Conservation (phyloP, 2,329 filamentous ascomycete genomes). For the Emydomyces testavorans region DNA sequence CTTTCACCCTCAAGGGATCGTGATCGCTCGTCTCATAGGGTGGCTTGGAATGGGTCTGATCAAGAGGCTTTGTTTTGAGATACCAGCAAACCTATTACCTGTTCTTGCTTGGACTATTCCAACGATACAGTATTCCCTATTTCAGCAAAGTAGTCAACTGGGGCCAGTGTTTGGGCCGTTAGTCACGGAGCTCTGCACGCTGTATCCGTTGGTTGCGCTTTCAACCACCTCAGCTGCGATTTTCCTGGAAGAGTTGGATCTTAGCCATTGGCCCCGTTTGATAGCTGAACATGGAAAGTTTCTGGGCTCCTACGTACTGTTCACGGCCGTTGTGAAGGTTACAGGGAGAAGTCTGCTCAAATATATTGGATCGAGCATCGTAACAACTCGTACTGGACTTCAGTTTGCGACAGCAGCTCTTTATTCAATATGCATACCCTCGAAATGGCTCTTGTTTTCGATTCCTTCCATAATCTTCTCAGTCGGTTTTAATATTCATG, state of each 20-base stretch:
- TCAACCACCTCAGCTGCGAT: constrained; percentile 53
- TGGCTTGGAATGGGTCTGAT: constrained; percentile 55
- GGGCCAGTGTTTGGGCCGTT: constrained; percentile 63
- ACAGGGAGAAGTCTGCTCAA: constrained; percentile 33
- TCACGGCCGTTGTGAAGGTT: constrained; percentile 40
- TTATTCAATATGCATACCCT: constrained; percentile 58
- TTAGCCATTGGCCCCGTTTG: constrained; percentile 45
- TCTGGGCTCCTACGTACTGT: constrained; percentile 54
- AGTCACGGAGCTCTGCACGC: constrained; percentile 60
- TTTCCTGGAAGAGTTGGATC: constrained; percentile 48
- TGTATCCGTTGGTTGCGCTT: constrained; percentile 57
- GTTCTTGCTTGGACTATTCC: constrained; percentile 67
- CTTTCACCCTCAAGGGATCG: constrained; percentile 58
- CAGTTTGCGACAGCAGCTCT: constrained; percentile 54
- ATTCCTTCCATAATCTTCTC: constrained; percentile 58
- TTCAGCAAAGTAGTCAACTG: constrained; percentile 52
- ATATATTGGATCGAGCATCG: constrained; percentile 49
- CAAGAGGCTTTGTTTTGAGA: constrained; percentile 40
- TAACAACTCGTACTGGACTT: constrained; percentile 60
- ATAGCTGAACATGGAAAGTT: constrained; percentile 54
- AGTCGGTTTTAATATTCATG: constrained; percentile 60
- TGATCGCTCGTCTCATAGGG: constrained; percentile 56
- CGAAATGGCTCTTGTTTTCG: constrained; percentile 53
- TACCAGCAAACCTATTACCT: constrained; percentile 47
- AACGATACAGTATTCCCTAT: constrained; percentile 59